These are phyloP conservation scores for Pseudogymnoascus pannorum DNA, from an alignment of 2,329 filamentous ascomycete species.

Conservation along the genomic window DNA sequence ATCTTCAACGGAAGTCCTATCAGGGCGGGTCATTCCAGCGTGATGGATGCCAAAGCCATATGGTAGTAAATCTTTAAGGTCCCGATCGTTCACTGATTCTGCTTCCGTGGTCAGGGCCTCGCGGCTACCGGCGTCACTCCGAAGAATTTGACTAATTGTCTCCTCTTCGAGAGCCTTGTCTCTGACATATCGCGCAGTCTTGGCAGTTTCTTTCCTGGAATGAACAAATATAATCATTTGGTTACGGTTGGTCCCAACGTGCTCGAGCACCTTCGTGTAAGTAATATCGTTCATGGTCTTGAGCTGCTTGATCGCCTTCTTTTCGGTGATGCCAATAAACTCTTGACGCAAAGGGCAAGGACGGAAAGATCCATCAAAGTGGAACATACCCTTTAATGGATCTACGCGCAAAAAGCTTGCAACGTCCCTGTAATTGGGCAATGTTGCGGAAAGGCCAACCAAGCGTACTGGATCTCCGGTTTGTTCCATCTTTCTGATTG, in stretches of 20 bases:
- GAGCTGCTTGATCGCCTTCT: constrained; percentile 96
- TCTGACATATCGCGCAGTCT: constrained; percentile 90
- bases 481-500: constrained; percentile 86
- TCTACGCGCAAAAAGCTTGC: constrained; percentile 92
- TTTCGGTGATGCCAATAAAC: constrained; percentile 94
- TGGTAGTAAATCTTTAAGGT: constrained; percentile 87
- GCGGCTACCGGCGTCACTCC: constrained; percentile 83
- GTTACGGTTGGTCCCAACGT: constrained; percentile 85
- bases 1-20: constrained; percentile 91
- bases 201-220: constrained; percentile 94
- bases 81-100: constrained; percentile 72
- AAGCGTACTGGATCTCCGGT: constrained; percentile 89
- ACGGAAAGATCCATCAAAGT: constrained; percentile 90
- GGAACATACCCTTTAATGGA: constrained; percentile 76
- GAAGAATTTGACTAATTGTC: constrained; percentile 91
- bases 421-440: constrained; percentile 95
- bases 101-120: constrained; percentile 84
- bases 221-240: constrained; percentile 99
- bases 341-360: constrained; percentile 94
- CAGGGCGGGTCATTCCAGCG: constrained; percentile 91
- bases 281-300: constrained; percentile 99
- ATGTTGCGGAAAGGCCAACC: constrained; percentile 84
- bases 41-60: constrained; percentile 99
- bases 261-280: constrained; percentile 94
- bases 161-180: constrained; percentile 97